Base-by-base conservation (phyloP, 2,329 filamentous ascomycete genomes). In the Anisogramma anomala region DNA sequence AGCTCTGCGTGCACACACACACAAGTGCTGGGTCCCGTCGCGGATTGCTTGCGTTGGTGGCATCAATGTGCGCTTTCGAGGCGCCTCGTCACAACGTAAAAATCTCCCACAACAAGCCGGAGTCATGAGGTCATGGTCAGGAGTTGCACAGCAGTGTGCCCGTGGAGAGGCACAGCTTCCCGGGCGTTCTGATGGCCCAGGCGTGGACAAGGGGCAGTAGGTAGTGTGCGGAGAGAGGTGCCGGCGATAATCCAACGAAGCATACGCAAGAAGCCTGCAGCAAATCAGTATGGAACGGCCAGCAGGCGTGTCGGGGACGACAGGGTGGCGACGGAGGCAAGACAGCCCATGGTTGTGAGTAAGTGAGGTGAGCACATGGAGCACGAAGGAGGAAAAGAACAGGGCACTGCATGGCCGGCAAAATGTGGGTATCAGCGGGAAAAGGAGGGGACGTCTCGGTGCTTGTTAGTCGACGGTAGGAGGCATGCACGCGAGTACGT, bases 71-170 rank as follows among this genome's bases (percentile, higher is more conserved):
- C 10, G 43, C 23, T 14, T 9, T 36, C 41, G 19, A 42, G 35
- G 20, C 18, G 26, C 26, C 14, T 25, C 19, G 25, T 28, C 33
- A 38, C 23, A 15, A 28, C 13, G 13, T 19, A 15, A 33, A 15
- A 36, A n/a, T 42, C 22, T 30, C 22, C 31, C 30, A 32, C 14
- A 32, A 23, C 28, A 28, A 15, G n/a, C 14, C 19, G 27, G 32
- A 8, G 10, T 39, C 31, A 43, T 18, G 6, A 43, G 36, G 22
- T 38, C 43, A 46, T 46, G 43, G 23, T 39, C 33, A 30, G 37
- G 20, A 26, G n/a, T 30, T 40, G 31, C 20, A 19, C 32, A 20
- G 26, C n/a, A 25, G 31, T 19, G 18, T 19, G 41, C 30, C 23
- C 30, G n/a, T 9, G 6, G 10, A 39, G 13, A 8, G 20, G 23